Base-by-base conservation (phyloP, 225 moss, liverwort and hornwort genomes). In the Polytrichum commune region DNA sequence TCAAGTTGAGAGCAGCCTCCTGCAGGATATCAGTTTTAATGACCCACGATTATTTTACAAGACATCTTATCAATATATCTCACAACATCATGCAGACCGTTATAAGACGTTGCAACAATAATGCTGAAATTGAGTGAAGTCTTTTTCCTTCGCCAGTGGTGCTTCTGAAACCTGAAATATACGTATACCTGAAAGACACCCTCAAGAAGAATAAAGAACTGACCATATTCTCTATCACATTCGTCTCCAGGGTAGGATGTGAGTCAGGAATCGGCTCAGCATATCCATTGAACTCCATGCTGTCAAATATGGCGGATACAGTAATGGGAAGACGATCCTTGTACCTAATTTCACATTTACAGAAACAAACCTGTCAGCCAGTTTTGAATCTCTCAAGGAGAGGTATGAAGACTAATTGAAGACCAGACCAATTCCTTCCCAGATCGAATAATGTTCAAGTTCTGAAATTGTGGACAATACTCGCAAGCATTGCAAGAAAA, bases 211-310 rank as follows among this genome's bases (percentile, higher is more conserved):
- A 5, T 20, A 23, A 58, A 35, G 20, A 20, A 77, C 78, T 71
- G 25, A 86, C 86, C 73, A 71, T 58, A 57, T 86, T 73, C 68
- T 70, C 70, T n/a, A 29, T 61, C 54, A 62, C 64, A 26, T 70
- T 19, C 64, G 75, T 74, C 77, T 77, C 72, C 55, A 66, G 74
- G 74, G 54, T 63, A 77, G 72, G 66, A 29, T 73, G 73, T 23
- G 68, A 62, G 58, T 83, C 83, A 69, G 80, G 70, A 55, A 69
- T 65, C 35, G 77, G 79, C 66, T 82, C 85, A 55, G 72, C 67
- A 73, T 87, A 90, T 55, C 90, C 86, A 55, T 89, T 85, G 26
- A 93, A 89, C 76, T 93, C 91, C 93, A 93, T 91, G 9, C 66
- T 64, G 54, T 77, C 82, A 73, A 83, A 84, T 54, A 93, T 88